phyloP scores from a whole-genome alignment of 78 protist genomes.

The Reticulomyxa filosa region DNA sequence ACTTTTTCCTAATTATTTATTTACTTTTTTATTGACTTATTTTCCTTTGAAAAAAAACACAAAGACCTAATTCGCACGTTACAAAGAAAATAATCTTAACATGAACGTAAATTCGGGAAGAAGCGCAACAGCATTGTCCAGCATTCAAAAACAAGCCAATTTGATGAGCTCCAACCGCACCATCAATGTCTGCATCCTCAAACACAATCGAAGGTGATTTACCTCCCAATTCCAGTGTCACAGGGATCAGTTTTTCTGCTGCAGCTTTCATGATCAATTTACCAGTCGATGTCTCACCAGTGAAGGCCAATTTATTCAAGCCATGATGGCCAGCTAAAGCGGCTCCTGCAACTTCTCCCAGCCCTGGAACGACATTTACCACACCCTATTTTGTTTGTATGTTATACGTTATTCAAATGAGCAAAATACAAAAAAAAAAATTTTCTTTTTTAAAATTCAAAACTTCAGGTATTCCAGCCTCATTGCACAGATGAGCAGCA shows the following conservation, averaged over 20 bases:
- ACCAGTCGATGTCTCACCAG: slow-evolving; percentile 49
- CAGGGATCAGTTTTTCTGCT: slow-evolving; percentile 9
- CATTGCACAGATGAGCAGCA: slow-evolving; percentile 27
- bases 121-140: slow-evolving; percentile 48
- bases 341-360: slow-evolving; percentile 33
- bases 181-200: slow-evolving; percentile 51
- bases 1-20: too few relatives aligned
- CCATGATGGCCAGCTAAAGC: slow-evolving; percentile 32
- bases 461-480: slow-evolving; percentile 76
- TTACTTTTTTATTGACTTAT: too few relatives aligned
- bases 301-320: slow-evolving; percentile 58
- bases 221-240: slow-evolving; percentile 60
- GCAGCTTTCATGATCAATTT: slow-evolving; percentile 19
- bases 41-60: too few relatives aligned
- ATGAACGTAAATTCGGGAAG: slow-evolving; percentile 37
- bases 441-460: too few relatives aligned
- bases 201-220: slow-evolving; percentile 57
- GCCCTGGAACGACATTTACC: slow-evolving; percentile 52
- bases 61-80: too few relatives aligned
- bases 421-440: too few relatives aligned
- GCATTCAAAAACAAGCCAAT: slow-evolving; percentile 31
- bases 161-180: slow-evolving; percentile 14
- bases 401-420: too few relatives aligned
- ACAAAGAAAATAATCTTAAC: too few relatives aligned
- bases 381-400: too few relatives aligned